Conservation (phyloP, 2,329 filamentous ascomycete species). For the Aaosphaeria arxii region DNA sequence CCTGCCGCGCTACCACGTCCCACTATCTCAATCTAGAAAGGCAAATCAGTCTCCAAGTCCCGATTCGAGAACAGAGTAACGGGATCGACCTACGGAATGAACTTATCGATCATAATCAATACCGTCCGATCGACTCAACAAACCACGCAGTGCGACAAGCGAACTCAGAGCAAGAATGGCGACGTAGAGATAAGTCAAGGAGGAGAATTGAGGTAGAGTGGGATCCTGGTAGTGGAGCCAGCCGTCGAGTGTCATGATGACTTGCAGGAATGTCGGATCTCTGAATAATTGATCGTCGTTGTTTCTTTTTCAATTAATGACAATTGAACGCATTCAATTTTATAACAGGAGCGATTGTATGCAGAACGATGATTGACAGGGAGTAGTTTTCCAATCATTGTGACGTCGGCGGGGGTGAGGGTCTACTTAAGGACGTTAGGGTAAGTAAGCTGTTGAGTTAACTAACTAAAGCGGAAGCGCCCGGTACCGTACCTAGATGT, state of each 20-base stretch:
- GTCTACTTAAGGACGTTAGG: neutral
- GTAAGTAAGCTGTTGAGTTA: conserved; percentile 1
- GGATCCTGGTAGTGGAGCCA: conserved; percentile 29
- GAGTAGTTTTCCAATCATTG: neutral
- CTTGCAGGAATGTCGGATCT: conserved; percentile 8
- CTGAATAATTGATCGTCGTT: neutral
- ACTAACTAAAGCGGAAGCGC: neutral
- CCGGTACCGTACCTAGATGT: neutral
- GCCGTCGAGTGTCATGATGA: conserved; percentile 13
- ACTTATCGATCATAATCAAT: neutral
- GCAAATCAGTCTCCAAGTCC: conserved; percentile 6
- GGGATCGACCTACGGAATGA: neutral
- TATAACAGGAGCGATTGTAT: neutral
- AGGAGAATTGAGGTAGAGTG: conserved; percentile 27
- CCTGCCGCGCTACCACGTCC: conserved; percentile 61
- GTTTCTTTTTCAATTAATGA: neutral
- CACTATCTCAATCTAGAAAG: conserved; percentile 52
- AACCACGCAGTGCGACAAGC: conserved; percentile 17
- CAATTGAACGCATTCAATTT: neutral
- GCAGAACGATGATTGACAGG: neutral
- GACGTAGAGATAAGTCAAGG: conserved; percentile 26
- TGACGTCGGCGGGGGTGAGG: neutral
- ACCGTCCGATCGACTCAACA: neutral
- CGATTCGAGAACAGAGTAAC: neutral
- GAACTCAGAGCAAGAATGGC: conserved; percentile 21